phyloP scores from a whole-genome alignment of 2,329 filamentous ascomycete genomes.

The Neonectria coccinea region DNA sequence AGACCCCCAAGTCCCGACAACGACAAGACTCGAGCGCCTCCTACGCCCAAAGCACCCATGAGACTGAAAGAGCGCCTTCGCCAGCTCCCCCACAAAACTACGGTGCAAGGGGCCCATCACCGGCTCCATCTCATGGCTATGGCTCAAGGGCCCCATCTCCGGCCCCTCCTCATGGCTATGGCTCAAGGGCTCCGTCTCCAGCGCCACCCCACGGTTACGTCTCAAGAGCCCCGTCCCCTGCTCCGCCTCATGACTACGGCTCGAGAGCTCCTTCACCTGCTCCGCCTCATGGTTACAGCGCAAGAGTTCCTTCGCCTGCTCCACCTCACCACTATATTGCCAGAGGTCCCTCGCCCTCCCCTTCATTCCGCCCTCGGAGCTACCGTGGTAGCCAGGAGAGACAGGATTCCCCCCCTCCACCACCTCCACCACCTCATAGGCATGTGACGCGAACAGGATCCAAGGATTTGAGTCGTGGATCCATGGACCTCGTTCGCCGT shows the following conservation, averaged over 20 bases:
- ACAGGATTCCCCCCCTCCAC: conserved; percentile 77
- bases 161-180: conserved; percentile 48
- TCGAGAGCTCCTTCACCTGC: conserved; percentile 42
- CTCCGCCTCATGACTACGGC: conserved; percentile 49
- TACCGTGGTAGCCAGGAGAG: conserved; percentile 48
- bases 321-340: conserved; percentile 47
- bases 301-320: conserved; percentile 47
- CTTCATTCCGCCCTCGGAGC: conserved; percentile 33
- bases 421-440: conserved; percentile 85
- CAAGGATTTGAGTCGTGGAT: conserved; percentile 52
- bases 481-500: conserved; percentile 47
- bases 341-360: conserved; percentile 53
- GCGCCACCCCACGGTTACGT: conserved; percentile 46
- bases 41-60: conserved; percentile 42
- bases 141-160: conserved; percentile 54
- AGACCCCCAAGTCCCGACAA: conserved; percentile 53
- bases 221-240: conserved; percentile 54
- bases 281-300: conserved; percentile 45
- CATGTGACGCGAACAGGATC: conserved; percentile 63
- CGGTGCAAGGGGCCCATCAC: conserved; percentile 45
- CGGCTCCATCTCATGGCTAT: conserved; percentile 45
- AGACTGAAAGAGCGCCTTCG: conserved; percentile 44
- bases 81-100: conserved; percentile 50
- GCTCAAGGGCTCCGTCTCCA: conserved; percentile 46
- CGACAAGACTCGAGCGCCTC: conserved; percentile 58